Percentiles rank a stretch among this genome's conserved stretches.
These are phyloP conservation scores for Eimeria praecox DNA, from an alignment of 169 alveolate genomes.

Conservation along the genomic window DNA sequence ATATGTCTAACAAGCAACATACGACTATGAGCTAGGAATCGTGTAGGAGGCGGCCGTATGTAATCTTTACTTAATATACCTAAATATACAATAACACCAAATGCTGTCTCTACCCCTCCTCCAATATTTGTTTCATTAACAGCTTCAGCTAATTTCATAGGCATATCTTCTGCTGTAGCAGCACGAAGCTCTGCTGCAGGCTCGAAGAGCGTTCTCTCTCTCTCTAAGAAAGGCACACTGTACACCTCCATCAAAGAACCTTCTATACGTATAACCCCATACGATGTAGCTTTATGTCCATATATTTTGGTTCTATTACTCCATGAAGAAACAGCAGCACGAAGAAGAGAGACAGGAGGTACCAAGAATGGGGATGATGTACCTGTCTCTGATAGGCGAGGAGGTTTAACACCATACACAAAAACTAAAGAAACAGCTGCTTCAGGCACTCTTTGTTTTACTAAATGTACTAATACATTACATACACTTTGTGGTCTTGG, in stretches of 20 bases:
- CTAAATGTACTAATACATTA: not conserved
- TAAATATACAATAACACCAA: not conserved
- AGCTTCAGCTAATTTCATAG: not conserved
- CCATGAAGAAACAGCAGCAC: slow-evolving; percentile 5
- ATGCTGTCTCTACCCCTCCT: not conserved
- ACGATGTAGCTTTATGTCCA: not conserved
- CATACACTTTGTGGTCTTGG: slow-evolving; percentile 2
- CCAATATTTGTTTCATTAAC: not conserved
- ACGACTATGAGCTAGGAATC: slow-evolving; percentile 4
- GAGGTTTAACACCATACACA: not conserved
- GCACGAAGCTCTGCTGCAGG: not conserved
- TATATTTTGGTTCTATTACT: not conserved
- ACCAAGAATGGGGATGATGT: not conserved
- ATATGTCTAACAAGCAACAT: not conserved
- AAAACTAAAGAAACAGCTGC: not conserved
- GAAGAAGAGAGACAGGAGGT: not conserved
- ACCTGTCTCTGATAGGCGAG: not conserved
- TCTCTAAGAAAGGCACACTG: not conserved
- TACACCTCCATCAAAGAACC: not conserved
- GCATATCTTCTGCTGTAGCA: not conserved
- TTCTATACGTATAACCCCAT: not conserved
- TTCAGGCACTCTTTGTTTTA: not conserved
- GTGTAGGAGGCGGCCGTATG: not conserved
- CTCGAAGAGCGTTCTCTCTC: not conserved
- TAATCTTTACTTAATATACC: not conserved